Evolutionary conservation across 768 basidiomycete species (phyloP), one percentile per base, ranked within the genome.

Genomic region (Naganishia friedmannii): DNA sequence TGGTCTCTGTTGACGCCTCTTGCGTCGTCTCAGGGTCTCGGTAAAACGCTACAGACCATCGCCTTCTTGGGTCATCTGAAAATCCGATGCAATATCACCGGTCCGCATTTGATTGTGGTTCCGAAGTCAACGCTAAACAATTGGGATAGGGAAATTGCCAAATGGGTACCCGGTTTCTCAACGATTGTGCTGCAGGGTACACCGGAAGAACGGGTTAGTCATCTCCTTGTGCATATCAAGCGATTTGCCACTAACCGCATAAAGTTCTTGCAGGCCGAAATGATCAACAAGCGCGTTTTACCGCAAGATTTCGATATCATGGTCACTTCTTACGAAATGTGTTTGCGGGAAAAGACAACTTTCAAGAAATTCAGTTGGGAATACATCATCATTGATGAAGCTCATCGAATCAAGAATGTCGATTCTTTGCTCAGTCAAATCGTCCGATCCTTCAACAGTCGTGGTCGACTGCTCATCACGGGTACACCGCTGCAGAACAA

Each of bases 71-170:
- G 92, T 6, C 98, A 96, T 79, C 88, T 98, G 73, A 93, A 90
- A 78, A 89, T 93, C 78, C 88, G 93, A 79, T 86, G 85, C 28
- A 86, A 85, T 69, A 88, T 86, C 67, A 72, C 82, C 21, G 94
- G 96, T 1, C 93, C 92, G 3, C 95, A 98, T 80, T 87, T 98
- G 28, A 87, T 99, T 76, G 91, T 98, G 70, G 96, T 98, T 6
- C 96, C 96, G n/a, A 98, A 98, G 82, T 94, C 93, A 1, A 99
- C 95, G 0, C 84, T 98, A 29, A 92, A 98, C 80, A 99, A 98
- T 79, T 99, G 96, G 96, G 83, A 86, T 21, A 88, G 96, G 74
- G 96, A 99, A 82, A 93, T 99, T 74, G 87, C 85, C 72, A 86
- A 85, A 72, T 98, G 96, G 96, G 89, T 91, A 0, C 90, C 92